Evolutionary conservation across 768 basidiomycete genomes (phyloP).

Genomic region (Trametes cinnabarina): DNA sequence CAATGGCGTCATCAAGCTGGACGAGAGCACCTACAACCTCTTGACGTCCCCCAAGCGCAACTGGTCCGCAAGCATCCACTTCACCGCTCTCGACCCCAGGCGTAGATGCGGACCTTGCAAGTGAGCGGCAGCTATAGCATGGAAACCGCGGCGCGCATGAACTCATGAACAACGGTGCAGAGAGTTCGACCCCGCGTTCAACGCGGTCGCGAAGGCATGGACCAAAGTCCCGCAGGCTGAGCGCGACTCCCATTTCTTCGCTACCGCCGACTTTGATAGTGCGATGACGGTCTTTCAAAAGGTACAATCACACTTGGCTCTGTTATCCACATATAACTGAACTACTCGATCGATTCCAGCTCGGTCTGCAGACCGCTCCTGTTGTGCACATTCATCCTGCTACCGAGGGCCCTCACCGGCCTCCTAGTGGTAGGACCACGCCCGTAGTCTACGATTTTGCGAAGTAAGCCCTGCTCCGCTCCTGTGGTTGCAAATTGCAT

Average conservation of each 20-base stretch:
- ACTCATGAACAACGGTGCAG: conserved; percentile 38
- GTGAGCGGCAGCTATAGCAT: conserved; percentile 42
- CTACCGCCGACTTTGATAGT: conserved; percentile 82
- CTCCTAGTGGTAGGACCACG: conserved; percentile 51
- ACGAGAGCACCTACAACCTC: conserved; percentile 73
- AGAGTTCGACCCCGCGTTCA: conserved; percentile 82
- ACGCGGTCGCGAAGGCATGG: conserved; percentile 86
- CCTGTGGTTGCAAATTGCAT: neutral
- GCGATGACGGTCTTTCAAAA: conserved; percentile 75
- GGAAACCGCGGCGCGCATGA: no score
- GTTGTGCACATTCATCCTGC: conserved; percentile 77
- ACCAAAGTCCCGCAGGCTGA: conserved; percentile 51
- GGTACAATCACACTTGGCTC: conserved; percentile 38
- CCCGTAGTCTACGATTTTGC: conserved; percentile 78
- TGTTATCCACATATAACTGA: neutral
- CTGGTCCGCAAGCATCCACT: conserved; percentile 84
- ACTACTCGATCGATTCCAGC: conserved; percentile 42
- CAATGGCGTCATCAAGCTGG: conserved; percentile 80
- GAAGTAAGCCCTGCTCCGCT: conserved; percentile 45
- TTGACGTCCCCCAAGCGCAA: conserved; percentile 72
- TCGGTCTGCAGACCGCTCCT: conserved; percentile 82
- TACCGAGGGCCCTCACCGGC: conserved; percentile 63
- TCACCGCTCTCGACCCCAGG: conserved; percentile 82
- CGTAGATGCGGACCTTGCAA: conserved; percentile 91
- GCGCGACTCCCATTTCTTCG: conserved; percentile 90